Percentiles rank a stretch among this genome's conserved stretches.
phyloP scores from a whole-genome alignment of 2,329 filamentous ascomycete genomes.

The Tolypocladium album region DNA sequence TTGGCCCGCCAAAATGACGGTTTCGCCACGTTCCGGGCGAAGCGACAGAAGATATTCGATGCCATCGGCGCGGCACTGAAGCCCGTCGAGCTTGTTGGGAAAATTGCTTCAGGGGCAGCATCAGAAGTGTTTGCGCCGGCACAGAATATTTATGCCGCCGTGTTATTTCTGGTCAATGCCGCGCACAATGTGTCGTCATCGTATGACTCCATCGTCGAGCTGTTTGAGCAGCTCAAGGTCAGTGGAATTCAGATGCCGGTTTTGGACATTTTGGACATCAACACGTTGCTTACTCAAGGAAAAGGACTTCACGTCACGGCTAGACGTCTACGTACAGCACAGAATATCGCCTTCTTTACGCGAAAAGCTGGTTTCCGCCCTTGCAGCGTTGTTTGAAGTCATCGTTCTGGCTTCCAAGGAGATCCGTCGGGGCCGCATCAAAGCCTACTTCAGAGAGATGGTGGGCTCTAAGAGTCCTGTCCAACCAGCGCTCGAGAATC shows the following conservation, averaged over 20 bases:
- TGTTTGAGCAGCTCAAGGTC: constrained; percentile 30
- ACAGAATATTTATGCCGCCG: constrained; percentile 30
- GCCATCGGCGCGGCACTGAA: constrained; percentile 18
- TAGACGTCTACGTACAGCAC: constrained; percentile 28
- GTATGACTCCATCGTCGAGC: constrained; percentile 33
- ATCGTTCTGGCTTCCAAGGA: constrained; percentile 31
- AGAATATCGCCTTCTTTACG: constrained; percentile 25
- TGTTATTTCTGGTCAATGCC: constrained; percentile 29
- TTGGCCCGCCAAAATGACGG: constrained; percentile 23
- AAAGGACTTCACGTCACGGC: constrained; percentile 29
- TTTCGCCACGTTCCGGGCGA: constrained; percentile 25
- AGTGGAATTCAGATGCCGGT: not conserved
- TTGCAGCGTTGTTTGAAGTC: constrained; percentile 32
- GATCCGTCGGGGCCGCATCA: constrained; percentile 28
- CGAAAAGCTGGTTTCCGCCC: constrained; percentile 28
- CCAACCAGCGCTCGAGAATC: constrained; percentile 24
- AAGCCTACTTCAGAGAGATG: constrained; percentile 28
- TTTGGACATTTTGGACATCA: not conserved
- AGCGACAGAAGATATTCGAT: constrained; percentile 21
- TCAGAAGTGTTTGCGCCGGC: constrained; percentile 28
- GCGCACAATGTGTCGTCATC: constrained; percentile 31
- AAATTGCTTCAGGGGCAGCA: constrained; percentile 23
- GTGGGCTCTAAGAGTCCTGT: constrained; percentile 28
- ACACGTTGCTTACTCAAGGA: not conserved
- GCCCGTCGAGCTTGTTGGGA: constrained; percentile 29